Conservation (phyloP, 2,329 filamentous ascomycete genomes). For the Cadophora sp. region DNA sequence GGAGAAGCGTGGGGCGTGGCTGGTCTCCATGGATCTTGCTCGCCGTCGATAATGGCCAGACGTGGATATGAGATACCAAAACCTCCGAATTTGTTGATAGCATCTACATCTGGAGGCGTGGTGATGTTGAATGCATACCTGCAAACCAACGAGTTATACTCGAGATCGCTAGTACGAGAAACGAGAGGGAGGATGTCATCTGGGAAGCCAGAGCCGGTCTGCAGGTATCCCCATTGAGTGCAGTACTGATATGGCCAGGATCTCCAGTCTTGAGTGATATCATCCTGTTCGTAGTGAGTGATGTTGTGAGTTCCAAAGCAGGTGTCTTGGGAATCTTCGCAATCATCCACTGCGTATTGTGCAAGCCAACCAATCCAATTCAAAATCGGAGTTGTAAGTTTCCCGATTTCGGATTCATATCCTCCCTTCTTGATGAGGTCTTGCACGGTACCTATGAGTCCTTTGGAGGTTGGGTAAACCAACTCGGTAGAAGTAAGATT, state of each 20-base stretch:
- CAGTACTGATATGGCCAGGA: slow-evolving; percentile 59
- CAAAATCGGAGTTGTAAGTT: slow-evolving; percentile 57
- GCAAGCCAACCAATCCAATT: slow-evolving; percentile 65
- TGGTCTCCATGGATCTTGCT: slow-evolving; percentile 80
- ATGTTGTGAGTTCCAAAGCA: slow-evolving; percentile 59
- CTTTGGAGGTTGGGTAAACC: slow-evolving; percentile 66
- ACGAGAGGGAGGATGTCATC: slow-evolving; percentile 69
- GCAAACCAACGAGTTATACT: slow-evolving; percentile 69
- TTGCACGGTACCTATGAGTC: slow-evolving; percentile 69
- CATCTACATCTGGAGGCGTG: slow-evolving; percentile 63
- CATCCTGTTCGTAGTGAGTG: slow-evolving; percentile 53
- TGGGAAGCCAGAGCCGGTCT: slow-evolving; percentile 75
- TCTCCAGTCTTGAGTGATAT: slow-evolving; percentile 52
- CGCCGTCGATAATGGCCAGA: slow-evolving; percentile 78
- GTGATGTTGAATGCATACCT: slow-evolving; percentile 73
- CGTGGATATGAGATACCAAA: slow-evolving; percentile 74
- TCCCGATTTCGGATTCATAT: slow-evolving; percentile 50
- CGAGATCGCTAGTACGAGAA: slow-evolving; percentile 71
- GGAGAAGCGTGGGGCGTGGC: slow-evolving; percentile 72
- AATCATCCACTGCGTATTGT: slow-evolving; percentile 49
- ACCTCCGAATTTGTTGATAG: slow-evolving; percentile 79
- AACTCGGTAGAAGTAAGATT: slow-evolving; percentile 58
- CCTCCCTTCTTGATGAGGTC: slow-evolving; percentile 56
- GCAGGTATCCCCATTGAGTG: slow-evolving; percentile 77
- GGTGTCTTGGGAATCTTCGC: slow-evolving; percentile 52